Conservation (phyloP, 2,329 filamentous ascomycete species). For the Phialophora expanda region DNA sequence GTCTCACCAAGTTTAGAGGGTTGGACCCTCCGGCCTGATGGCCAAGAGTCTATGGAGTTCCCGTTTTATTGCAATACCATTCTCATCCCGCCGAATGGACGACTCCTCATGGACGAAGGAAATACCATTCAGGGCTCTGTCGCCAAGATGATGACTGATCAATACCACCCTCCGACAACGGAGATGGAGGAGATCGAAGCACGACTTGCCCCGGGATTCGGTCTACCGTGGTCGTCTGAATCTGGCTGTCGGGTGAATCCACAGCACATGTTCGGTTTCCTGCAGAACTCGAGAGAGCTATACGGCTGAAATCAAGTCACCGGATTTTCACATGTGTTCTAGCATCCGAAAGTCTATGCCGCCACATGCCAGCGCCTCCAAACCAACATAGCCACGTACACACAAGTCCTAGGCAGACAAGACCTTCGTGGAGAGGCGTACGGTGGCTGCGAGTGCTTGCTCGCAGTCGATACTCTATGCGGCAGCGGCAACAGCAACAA, state of each 20-base stretch:
- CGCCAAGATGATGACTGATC: slow-evolving; percentile 47
- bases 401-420: slow-evolving; percentile 76
- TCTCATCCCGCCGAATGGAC: slow-evolving; percentile 10
- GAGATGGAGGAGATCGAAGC: slow-evolving; percentile 47
- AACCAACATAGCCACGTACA: slow-evolving; percentile 71
- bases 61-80: slow-evolving; percentile 18
- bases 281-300: slow-evolving; percentile 6
- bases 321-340: background rate
- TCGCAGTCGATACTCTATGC: slow-evolving; percentile 72
- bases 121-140: slow-evolving; percentile 49
- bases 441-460: slow-evolving; percentile 80
- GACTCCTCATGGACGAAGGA: slow-evolving; percentile 6
- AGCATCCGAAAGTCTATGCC: slow-evolving; percentile 6
- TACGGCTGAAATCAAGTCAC: background rate
- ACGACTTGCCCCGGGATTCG: slow-evolving; percentile 46
- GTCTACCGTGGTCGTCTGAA: slow-evolving; percentile 39
- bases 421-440: slow-evolving; percentile 85
- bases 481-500: slow-evolving; percentile 74
- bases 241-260: slow-evolving; percentile 49
- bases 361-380: slow-evolving; percentile 15
- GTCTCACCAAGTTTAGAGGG: background rate
- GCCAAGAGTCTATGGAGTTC: background rate
- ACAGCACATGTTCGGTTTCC: slow-evolving; percentile 32
- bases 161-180: slow-evolving; percentile 46
- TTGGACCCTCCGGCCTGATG: slow-evolving; percentile 16